phyloP scores from a whole-genome alignment of 2,329 filamentous ascomycete species.

The Cladosporium oxysporum region DNA sequence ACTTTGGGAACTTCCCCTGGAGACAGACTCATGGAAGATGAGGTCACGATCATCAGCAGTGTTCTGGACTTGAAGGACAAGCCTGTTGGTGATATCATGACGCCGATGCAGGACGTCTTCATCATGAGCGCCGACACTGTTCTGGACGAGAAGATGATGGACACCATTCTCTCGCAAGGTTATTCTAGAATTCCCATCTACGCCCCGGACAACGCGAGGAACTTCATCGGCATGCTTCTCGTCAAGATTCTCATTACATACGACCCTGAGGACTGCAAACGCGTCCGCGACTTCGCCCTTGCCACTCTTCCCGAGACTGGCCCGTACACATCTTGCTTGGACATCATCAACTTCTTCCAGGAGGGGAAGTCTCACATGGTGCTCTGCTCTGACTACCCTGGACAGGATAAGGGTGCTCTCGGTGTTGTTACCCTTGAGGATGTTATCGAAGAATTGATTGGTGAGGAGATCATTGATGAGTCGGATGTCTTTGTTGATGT shows the following conservation, averaged over 20 bases:
- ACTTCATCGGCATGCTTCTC: slow-evolving; percentile 96
- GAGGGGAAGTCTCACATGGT: slow-evolving; percentile 99
- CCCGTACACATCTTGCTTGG: slow-evolving; percentile 92
- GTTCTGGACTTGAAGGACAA: slow-evolving; percentile 97
- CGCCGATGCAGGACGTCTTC: slow-evolving; percentile 96
- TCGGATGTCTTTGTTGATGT: slow-evolving; percentile 98
- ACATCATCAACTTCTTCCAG: slow-evolving; percentile 99
- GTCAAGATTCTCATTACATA: slow-evolving; percentile 99
- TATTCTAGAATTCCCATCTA: slow-evolving; percentile 97
- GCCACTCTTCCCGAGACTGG: slow-evolving; percentile 93
- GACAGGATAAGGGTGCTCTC: slow-evolving; percentile 85
- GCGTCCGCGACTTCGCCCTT: slow-evolving; percentile 85
- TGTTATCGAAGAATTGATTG: slow-evolving; percentile 97
- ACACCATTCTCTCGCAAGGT: slow-evolving; percentile 85
- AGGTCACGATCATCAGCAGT: slow-evolving; percentile 97
- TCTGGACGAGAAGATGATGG: slow-evolving; percentile 91
- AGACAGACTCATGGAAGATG: slow-evolving; percentile 91
- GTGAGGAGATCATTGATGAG: slow-evolving; percentile 99
- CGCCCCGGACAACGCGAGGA: slow-evolving; percentile 75
- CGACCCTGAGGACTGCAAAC: slow-evolving; percentile 87
- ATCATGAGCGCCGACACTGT: slow-evolving; percentile 94
- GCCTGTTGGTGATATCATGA: slow-evolving; percentile 94
- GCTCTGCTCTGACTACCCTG: slow-evolving; percentile 84
- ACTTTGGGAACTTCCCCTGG: slow-evolving; percentile 79
- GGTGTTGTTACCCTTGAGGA: slow-evolving; percentile 96